A percentile compares a stretch with the other conserved stretches of the same genome.
Evolutionary conservation across 2,329 filamentous ascomycete genomes (phyloP).

Genomic region (Talaromyces sp.): DNA sequence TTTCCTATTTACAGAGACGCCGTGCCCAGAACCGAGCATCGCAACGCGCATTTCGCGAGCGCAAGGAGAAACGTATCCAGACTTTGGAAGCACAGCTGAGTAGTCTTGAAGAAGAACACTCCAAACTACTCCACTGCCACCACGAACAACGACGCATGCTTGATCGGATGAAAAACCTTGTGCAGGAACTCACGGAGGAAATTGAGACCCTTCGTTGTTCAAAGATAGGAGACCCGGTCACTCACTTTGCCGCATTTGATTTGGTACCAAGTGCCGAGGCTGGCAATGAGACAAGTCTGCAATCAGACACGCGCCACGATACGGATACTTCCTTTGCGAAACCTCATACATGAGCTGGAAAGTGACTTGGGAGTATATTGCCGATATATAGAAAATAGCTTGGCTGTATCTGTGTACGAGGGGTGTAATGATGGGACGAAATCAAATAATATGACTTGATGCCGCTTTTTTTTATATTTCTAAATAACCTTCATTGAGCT

Average conservation of each 20-base stretch:
- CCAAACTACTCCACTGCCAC: constrained; percentile 26
- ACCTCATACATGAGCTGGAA: background rate
- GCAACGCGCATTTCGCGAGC: constrained; percentile 79
- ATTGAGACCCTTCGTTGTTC: constrained; percentile 15
- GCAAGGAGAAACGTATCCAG: constrained; percentile 81
- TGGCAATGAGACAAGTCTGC: background rate
- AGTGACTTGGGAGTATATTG: background rate
- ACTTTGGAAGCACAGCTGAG: constrained; percentile 74
- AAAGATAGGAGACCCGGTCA: background rate
- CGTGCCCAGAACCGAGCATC: constrained; percentile 87
- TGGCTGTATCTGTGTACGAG: background rate
- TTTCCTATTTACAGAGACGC: background rate
- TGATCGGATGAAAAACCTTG: constrained; percentile 19
- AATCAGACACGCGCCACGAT: background rate
- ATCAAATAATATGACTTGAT: background rate
- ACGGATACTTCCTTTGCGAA: background rate
- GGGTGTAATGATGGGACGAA: background rate
- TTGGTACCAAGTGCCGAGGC: background rate
- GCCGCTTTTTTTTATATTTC: background rate
- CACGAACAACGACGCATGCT: constrained; percentile 26
- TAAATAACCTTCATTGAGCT: background rate
- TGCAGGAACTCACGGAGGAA: constrained; percentile 21
- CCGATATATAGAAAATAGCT: background rate
- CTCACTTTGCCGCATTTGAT: background rate
- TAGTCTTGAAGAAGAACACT: constrained; percentile 46